These are phyloP conservation scores for Ilex asprella DNA, from an alignment of 257 asterid genomes.

Conservation along the genomic window DNA sequence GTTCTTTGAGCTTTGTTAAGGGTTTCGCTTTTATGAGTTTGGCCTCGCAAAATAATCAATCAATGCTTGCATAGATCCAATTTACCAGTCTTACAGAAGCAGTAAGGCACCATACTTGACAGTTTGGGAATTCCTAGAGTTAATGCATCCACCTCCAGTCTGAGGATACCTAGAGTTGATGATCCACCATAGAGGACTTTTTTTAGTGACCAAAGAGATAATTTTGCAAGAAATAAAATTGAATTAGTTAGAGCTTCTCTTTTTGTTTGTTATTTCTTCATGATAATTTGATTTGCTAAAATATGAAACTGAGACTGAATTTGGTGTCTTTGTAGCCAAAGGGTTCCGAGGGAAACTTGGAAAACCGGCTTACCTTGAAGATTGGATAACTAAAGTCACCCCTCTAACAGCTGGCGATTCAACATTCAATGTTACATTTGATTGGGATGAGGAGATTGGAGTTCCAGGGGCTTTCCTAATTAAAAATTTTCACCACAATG, in stretches of 20 bases:
- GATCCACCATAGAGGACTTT: no score
- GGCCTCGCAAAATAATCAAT: no score
- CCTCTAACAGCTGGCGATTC: constrained; percentile 21
- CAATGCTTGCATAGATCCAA: no score
- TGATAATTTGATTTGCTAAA: neutral
- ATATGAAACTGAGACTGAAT: neutral
- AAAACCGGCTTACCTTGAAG: constrained; percentile 18
- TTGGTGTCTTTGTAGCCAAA: constrained; percentile 2
- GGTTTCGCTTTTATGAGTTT: no score
- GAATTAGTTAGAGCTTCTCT: no score
- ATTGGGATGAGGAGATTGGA: constrained; percentile 34
- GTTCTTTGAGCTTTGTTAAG: no score
- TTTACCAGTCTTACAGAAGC: neutral
- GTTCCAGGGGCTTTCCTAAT: constrained; percentile 38
- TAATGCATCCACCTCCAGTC: no score
- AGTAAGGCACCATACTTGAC: neutral
- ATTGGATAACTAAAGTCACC: constrained; percentile 10
- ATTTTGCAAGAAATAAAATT: no score
- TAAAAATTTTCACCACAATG: constrained; percentile 32
- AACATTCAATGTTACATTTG: constrained; percentile 19
- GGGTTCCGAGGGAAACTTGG: constrained; percentile 22
- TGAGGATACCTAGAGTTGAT: no score
- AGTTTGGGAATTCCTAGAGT: no score
- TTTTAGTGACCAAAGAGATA: no score
- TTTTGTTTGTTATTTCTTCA: no score